Percentiles rank a stretch among this genome's conserved stretches.
Evolutionary conservation across 306 rosid species (phyloP).

Genomic region (Inga laurina): DNA sequence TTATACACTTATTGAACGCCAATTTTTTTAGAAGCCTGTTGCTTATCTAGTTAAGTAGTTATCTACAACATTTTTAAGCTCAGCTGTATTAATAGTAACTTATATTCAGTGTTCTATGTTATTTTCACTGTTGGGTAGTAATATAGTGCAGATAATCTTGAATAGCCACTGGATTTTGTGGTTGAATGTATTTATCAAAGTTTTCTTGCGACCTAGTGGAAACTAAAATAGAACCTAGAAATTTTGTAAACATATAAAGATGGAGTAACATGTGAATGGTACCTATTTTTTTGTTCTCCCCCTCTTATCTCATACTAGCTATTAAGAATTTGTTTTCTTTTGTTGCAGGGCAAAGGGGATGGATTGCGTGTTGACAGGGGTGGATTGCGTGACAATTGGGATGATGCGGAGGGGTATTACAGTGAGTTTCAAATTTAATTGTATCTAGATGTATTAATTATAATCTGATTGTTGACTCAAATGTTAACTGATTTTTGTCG

Average conservation of each 20-base stretch:
- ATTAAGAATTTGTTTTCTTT: slow-evolving; percentile 15
- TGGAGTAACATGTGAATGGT: background rate
- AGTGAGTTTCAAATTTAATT: slow-evolving; percentile 56
- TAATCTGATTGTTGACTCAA: slow-evolving; percentile 11
- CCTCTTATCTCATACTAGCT: background rate
- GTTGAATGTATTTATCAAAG: background rate
- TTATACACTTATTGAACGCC: background rate
- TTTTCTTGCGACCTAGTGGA: background rate
- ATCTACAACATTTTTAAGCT: background rate
- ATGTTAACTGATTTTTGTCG: slow-evolving; percentile 2
- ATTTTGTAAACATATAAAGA: background rate
- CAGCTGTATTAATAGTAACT: background rate
- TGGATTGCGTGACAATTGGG: slow-evolving; percentile 96
- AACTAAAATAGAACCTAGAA: background rate
- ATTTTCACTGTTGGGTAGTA: background rate
- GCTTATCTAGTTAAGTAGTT: no score
- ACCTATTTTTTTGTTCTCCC: background rate
- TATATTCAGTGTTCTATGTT: background rate
- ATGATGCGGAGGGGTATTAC: slow-evolving; percentile 98
- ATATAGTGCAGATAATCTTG: background rate
- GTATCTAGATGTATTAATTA: slow-evolving; percentile 1
- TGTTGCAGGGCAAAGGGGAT: slow-evolving; percentile 77
- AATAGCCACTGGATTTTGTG: background rate
- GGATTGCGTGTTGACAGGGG: slow-evolving; percentile 74
- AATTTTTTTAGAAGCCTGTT: background rate